These are phyloP conservation scores for Yarrowia keelungensis DNA, from an alignment of 805 yeast genomes.

Conservation along the genomic window DNA sequence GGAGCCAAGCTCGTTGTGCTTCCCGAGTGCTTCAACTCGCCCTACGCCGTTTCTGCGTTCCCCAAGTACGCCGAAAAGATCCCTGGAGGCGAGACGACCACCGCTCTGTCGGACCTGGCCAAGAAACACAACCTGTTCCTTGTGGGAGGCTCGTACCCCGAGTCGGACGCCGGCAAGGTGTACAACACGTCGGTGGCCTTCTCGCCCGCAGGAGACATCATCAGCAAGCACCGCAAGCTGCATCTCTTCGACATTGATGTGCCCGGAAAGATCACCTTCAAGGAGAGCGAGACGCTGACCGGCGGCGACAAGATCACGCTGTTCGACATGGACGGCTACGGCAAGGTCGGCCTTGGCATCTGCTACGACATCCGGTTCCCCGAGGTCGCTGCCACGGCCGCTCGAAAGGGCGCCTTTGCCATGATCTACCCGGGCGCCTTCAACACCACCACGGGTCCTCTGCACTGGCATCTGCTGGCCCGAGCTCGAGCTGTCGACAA, in stretches of 20 bases:
- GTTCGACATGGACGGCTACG: slow-evolving; percentile 66
- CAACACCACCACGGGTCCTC: slow-evolving; percentile 88
- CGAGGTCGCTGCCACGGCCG: slow-evolving; percentile 77
- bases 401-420: slow-evolving; percentile 72
- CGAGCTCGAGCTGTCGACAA: slow-evolving; percentile 88
- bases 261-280: slow-evolving; percentile 87
- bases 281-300: slow-evolving; percentile 75
- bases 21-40: slow-evolving; percentile 97
- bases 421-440: slow-evolving; percentile 92
- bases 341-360: slow-evolving; percentile 80
- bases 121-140: slow-evolving; percentile 64
- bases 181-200: slow-evolving; percentile 81
- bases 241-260: slow-evolving; percentile 93
- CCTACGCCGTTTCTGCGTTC: slow-evolving; percentile 87
- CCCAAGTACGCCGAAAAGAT: slow-evolving; percentile 87
- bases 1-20: slow-evolving; percentile 78
- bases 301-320: slow-evolving; percentile 87
- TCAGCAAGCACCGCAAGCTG: slow-evolving; percentile 89
- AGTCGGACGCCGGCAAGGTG: slow-evolving; percentile 62
- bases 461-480: slow-evolving; percentile 86
- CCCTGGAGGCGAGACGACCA: slow-evolving; percentile 70
- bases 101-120: slow-evolving; percentile 71
- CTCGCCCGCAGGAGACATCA: slow-evolving; percentile 70
- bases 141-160: slow-evolving; percentile 95
- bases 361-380: slow-evolving; percentile 96